Evolutionary conservation across 257 asterid species (phyloP), one percentile per base, ranked within the genome.

Genomic region (Eucommia ulmoides): DNA sequence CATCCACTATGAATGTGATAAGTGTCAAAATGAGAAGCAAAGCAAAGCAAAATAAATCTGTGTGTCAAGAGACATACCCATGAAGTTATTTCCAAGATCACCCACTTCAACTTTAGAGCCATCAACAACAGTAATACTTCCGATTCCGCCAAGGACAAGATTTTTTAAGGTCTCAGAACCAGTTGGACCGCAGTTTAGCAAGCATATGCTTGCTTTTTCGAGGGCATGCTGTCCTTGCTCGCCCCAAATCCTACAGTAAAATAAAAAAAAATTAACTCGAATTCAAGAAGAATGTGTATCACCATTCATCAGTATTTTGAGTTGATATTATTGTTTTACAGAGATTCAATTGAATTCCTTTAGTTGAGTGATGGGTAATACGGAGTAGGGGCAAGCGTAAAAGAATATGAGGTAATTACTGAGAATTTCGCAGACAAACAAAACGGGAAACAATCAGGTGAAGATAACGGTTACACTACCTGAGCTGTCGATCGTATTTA

Each of bases 181-280:
- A 19, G 95, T 91, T 26, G 99, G 96, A 2, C 99, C 96, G 51
- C 99, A 91, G 66, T 91, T 91, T 67, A 91, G 73, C 71, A 91
- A 79, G 59, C 99, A 86, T 47, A 91, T 74, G 74, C 95, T 86
- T 24, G 99, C 73, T 77, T 81, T 91, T 78, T 91, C 99, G 29
- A 91, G 87, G 10, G 95, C 94, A 55, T 86, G 77, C 67, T 91
- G 99, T 54, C 99, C 99, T 68, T 86, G 95, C 72, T 91, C 99
- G n/a, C 99, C 96, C 99, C 99, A 91, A 58, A 91, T 91, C 73
- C 96, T 86, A 72, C 65, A 74, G 61, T 48, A 55, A 3, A 59
- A 22, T 16, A 24, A 62, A 50, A 53, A 1, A 62, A 16, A n/a
- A 23, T 1, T 20, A 18, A 29, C 67, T 42, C 35, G 35, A 41